phyloP scores from a whole-genome alignment of 1,139 yeast genomes.

The Candida neerlandica region DNA sequence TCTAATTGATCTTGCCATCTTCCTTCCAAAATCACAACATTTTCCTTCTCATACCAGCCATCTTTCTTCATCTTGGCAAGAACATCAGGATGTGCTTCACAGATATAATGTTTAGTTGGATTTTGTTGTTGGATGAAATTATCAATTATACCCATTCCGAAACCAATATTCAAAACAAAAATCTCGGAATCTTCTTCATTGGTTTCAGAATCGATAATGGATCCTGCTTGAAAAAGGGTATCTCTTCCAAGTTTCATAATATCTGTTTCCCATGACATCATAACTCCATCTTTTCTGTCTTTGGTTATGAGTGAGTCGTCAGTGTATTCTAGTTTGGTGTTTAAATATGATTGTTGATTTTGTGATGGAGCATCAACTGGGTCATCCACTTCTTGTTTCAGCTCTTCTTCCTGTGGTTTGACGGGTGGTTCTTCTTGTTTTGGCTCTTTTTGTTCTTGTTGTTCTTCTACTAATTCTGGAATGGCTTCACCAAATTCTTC shows the following conservation, averaged over 20 bases:
- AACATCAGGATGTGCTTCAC: slow-evolving; percentile 96
- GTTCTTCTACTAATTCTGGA: slow-evolving; percentile 15
- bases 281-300: slow-evolving; percentile 82
- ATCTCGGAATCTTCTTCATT: slow-evolving; percentile 41
- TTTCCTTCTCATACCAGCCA: slow-evolving; percentile 82
- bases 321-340: slow-evolving; percentile 67
- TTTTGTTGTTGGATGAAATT: slow-evolving; percentile 59
- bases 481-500: slow-evolving; percentile 17
- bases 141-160: slow-evolving; percentile 97
- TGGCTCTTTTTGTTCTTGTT: slow-evolving; percentile 11
- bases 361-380: slow-evolving; percentile 57
- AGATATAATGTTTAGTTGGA: slow-evolving; percentile 79
- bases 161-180: slow-evolving; percentile 79
- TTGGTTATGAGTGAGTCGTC: slow-evolving; percentile 74
- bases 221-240: slow-evolving; percentile 51
- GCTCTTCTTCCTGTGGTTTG: neutral
- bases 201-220: slow-evolving; percentile 18
- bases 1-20: slow-evolving; percentile 89
- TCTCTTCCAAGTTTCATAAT: slow-evolving; percentile 83
- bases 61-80: slow-evolving; percentile 63
- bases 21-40: slow-evolving; percentile 78
- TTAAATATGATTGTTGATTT: slow-evolving; percentile 65
- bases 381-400: slow-evolving; percentile 15
- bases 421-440: neutral
- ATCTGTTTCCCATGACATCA: slow-evolving; percentile 96